phyloP scores from a whole-genome alignment of 139 green algal species.

The Volvox reticuliferus region DNA sequence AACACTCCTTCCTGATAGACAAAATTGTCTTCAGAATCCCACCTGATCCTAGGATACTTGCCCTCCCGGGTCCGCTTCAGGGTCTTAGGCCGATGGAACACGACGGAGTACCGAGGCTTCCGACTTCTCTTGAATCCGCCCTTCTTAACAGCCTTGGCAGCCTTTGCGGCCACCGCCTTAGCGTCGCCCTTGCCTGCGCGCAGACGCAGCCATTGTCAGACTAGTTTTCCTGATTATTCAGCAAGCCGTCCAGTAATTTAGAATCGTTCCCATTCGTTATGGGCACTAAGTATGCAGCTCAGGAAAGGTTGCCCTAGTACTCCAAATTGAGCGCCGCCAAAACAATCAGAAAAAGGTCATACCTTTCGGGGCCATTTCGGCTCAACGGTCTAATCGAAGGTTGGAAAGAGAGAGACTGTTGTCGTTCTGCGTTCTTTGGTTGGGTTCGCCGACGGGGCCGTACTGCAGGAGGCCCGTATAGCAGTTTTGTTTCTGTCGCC shows the following conservation, averaged over 20 bases:
- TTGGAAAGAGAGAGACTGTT: constrained; percentile 24
- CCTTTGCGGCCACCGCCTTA: constrained; percentile 74
- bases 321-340: constrained; percentile 15
- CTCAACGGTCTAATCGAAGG: constrained; percentile 29
- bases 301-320: no score
- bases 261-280: no score
- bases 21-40: constrained; percentile 2
- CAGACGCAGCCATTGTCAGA: constrained; percentile 23
- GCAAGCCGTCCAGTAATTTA: background rate
- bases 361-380: constrained; percentile 48
- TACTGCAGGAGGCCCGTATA: no score
- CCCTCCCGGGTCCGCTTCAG: constrained; percentile 85
- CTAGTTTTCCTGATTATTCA: no score
- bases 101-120: constrained; percentile 85
- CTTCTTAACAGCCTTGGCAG: constrained; percentile 96
- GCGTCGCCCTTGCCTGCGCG: constrained; percentile 57
- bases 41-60: constrained; percentile 92
- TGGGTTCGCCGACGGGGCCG: no score
- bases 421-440: background rate
- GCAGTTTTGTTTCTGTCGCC: no score
- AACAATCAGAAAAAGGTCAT: background rate
- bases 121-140: constrained; percentile 82
- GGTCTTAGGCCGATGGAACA: constrained; percentile 96
- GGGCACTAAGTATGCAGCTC: no score
- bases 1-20: no score